phyloP scores from a whole-genome alignment of 768 basidiomycete species.

The Lanmaoa pseudosensibilis region DNA sequence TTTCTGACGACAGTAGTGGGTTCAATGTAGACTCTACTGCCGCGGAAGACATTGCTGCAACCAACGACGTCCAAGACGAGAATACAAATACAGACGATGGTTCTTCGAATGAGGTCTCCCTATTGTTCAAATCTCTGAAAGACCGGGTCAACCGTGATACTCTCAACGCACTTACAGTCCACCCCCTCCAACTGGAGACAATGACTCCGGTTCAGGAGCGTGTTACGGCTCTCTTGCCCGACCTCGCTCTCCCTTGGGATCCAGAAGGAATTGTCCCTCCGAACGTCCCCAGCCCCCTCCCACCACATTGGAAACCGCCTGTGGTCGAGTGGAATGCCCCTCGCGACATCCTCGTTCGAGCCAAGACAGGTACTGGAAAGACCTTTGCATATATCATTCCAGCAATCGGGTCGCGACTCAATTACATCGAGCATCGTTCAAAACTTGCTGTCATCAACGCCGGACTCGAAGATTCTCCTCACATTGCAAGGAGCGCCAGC shows the following conservation, averaged over 20 bases:
- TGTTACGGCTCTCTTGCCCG: slow-evolving; percentile 75
- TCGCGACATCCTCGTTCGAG: slow-evolving; percentile 82
- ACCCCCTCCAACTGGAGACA: slow-evolving; percentile 62
- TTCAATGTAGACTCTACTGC: neutral
- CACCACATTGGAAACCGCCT: neutral
- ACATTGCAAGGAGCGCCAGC: slow-evolving; percentile 33
- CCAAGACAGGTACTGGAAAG: slow-evolving; percentile 89
- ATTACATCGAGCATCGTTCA: slow-evolving; percentile 49
- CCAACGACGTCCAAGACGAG: neutral
- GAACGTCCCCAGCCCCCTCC: neutral
- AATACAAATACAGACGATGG: neutral
- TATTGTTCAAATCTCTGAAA: slow-evolving; percentile 38
- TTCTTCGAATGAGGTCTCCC: neutral
- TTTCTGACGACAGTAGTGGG: neutral
- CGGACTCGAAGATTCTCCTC: slow-evolving; percentile 36
- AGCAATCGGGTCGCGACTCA: slow-evolving; percentile 74
- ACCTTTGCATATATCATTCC: slow-evolving; percentile 87
- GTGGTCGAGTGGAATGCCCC: slow-evolving; percentile 11
- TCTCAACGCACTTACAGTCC: slow-evolving; percentile 57
- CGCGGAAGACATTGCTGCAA: neutral
- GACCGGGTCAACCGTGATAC: slow-evolving; percentile 41
- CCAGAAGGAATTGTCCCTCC: slow-evolving; percentile 25
- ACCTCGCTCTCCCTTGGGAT: slow-evolving; percentile 56
- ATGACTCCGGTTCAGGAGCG: slow-evolving; percentile 85
- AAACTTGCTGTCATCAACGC: slow-evolving; percentile 43